Conservation (phyloP, 2,329 filamentous ascomycete species). For the Pseudogymnoascus sp. region DNA sequence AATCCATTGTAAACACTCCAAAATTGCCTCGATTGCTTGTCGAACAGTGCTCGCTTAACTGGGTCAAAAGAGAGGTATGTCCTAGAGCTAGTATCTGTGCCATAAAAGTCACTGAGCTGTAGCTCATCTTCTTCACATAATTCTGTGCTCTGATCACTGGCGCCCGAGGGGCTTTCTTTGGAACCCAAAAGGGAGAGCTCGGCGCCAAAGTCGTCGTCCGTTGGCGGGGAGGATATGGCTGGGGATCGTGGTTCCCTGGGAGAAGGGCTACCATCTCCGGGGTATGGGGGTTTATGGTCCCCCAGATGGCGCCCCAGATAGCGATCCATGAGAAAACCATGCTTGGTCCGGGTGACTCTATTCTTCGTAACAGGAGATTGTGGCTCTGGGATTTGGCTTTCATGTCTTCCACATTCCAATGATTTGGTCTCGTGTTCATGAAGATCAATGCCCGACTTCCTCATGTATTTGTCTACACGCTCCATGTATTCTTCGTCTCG, state of each 20-base stretch:
- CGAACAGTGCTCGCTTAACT: background rate
- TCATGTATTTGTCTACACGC: too few relatives aligned
- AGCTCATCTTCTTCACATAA: background rate
- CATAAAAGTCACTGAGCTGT: background rate
- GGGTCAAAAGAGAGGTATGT: background rate
- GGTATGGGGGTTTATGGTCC: background rate
- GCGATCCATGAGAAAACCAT: background rate
- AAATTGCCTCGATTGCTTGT: background rate
- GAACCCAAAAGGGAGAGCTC: background rate
- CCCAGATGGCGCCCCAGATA: background rate
- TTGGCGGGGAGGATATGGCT: background rate
- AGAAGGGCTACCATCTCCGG: background rate
- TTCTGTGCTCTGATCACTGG: background rate
- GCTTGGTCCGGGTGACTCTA: too few relatives aligned
- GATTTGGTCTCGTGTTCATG: too few relatives aligned
- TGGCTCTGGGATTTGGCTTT: too few relatives aligned
- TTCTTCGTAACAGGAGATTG: too few relatives aligned
- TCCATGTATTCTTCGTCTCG: too few relatives aligned
- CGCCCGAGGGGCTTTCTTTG: background rate
- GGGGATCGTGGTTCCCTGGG: background rate
- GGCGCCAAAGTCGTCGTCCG: background rate
- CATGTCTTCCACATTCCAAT: too few relatives aligned
- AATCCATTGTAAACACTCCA: background rate
- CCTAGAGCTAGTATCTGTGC: background rate
- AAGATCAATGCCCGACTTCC: too few relatives aligned